These are phyloP conservation scores for Populus hybrid DNA, from an alignment of 441 rosid genomes.

Conservation along the genomic window DNA sequence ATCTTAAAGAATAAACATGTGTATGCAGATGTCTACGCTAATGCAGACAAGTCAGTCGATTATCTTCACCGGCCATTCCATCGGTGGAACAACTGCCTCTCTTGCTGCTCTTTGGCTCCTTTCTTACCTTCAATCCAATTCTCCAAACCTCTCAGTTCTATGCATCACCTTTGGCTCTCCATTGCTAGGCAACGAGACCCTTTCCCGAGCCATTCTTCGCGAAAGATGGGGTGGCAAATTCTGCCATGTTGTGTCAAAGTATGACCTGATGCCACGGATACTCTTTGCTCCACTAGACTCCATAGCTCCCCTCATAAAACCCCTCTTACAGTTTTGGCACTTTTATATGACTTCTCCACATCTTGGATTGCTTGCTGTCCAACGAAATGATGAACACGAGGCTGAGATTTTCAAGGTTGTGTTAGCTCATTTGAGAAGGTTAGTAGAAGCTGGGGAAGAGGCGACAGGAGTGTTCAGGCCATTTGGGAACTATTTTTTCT, in stretches of 20 bases:
- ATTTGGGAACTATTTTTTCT: constrained; percentile 65
- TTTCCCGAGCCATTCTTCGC: constrained; percentile 43
- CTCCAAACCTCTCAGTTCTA: constrained; percentile 32
- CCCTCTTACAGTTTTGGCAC: constrained; percentile 31
- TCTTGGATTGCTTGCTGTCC: neutral
- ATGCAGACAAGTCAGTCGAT: constrained; percentile 39
- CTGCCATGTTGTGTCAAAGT: constrained; percentile 58
- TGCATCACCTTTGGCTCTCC: constrained; percentile 90
- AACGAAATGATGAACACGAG: constrained; percentile 12
- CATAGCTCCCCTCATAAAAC: constrained; percentile 18
- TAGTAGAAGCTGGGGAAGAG: constrained; percentile 14
- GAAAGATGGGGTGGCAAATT: constrained; percentile 64
- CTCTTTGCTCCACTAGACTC: constrained; percentile 35
- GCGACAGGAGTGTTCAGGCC: constrained; percentile 45
- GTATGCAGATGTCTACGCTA: constrained; percentile 38
- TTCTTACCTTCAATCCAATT: constrained; percentile 28
- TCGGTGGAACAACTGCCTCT: constrained; percentile 65
- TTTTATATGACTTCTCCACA: constrained; percentile 28
- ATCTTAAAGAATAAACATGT: neutral
- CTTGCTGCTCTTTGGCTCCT: constrained; percentile 78
- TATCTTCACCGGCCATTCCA: constrained; percentile 74
- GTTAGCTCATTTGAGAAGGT: constrained; percentile 9
- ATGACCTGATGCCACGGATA: constrained; percentile 57
- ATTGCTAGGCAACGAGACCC: constrained; percentile 58
- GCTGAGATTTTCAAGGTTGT: constrained; percentile 25